A percentile compares a stretch with the other conserved stretches of the same genome.
phyloP scores from a whole-genome alignment of 75 land plant species.

The Larix kaempferi region DNA sequence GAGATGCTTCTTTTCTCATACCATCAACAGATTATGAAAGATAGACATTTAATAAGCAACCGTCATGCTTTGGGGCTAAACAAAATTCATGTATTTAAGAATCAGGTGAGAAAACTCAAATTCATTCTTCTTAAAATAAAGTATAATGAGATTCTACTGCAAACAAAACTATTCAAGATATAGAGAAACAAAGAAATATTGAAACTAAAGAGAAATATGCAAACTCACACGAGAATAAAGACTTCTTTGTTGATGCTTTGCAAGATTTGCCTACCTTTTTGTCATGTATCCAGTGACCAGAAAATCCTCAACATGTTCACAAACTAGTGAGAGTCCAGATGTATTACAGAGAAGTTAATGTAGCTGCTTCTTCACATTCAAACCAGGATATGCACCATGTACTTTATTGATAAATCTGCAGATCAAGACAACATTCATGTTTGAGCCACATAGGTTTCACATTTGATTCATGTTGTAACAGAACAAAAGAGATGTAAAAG shows the following conservation, averaged over 20 bases:
- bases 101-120: neutral
- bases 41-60: neutral
- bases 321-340: slow-evolving; percentile 34
- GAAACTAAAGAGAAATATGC: neutral
- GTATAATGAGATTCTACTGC: neutral
- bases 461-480: neutral
- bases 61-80: neutral
- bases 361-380: slow-evolving; percentile 23
- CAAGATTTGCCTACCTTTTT: slow-evolving; percentile 19
- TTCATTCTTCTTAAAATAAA: neutral
- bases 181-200: neutral
- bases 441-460: neutral
- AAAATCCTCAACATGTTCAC: slow-evolving; percentile 32
- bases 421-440: neutral
- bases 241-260: slow-evolving; percentile 22
- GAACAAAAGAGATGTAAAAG: neutral
- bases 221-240: slow-evolving; percentile 22
- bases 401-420: slow-evolving; percentile 33
- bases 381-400: slow-evolving; percentile 19
- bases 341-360: slow-evolving; percentile 25
- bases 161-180: neutral
- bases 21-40: neutral
- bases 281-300: slow-evolving; percentile 43
- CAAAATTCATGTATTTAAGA: neutral
- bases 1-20: neutral